Percentiles rank a stretch among this genome's conserved stretches.
phyloP scores from a whole-genome alignment of 805 yeast species.

The Candida easanensis region DNA sequence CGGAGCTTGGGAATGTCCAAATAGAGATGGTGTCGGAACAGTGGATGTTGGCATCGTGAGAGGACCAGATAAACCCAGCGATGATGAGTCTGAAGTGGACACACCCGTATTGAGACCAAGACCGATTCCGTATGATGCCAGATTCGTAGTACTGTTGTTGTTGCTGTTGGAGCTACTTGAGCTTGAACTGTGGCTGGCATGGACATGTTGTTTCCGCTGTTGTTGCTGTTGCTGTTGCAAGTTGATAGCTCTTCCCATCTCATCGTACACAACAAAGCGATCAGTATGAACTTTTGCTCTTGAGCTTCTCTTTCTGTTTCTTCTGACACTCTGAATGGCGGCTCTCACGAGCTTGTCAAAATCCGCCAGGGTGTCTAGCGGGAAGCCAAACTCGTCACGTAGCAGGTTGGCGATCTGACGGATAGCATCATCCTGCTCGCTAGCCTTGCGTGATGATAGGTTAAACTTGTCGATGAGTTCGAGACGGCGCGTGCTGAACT shows the following conservation, averaged over 20 bases:
- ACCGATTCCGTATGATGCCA: conserved; percentile 8
- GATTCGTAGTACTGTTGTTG: conserved; percentile 10
- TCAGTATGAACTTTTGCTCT: conserved; percentile 23
- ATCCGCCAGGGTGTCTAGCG: conserved; percentile 55
- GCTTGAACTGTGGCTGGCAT: conserved; percentile 1
- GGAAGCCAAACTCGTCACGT: conserved; percentile 74
- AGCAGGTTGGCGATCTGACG: conserved; percentile 73
- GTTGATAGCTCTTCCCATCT: conserved; percentile 8
- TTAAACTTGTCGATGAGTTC: conserved; percentile 80
- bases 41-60: conserved; percentile 3
- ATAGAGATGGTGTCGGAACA: conserved; percentile 6
- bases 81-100: neutral
- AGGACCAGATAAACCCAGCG: conserved; percentile 3
- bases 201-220: conserved; percentile 9
- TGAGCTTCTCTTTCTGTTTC: conserved; percentile 72
- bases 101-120: conserved; percentile 5
- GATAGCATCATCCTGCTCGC: conserved; percentile 87
- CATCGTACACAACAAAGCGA: conserved; percentile 22
- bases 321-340: conserved; percentile 87
- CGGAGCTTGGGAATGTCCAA: neutral
- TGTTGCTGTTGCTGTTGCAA: conserved; percentile 2
- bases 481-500: conserved; percentile 84
- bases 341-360: conserved; percentile 90
- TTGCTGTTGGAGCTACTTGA: conserved; percentile 8
- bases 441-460: conserved; percentile 68